phyloP scores from a whole-genome alignment of 805 yeast genomes.

The Nakazawaea wyomingensis region DNA sequence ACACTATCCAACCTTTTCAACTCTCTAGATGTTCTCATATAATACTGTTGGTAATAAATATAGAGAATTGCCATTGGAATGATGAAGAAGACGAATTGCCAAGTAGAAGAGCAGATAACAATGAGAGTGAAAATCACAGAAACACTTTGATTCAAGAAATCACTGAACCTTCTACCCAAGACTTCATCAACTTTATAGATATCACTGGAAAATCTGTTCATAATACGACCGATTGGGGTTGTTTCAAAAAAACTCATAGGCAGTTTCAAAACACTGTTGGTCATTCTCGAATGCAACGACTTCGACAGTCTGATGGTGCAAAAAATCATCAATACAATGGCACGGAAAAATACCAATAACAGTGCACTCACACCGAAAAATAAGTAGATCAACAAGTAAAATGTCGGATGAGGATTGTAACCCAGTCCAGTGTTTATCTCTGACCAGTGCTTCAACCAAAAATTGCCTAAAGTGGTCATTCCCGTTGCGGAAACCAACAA shows the following conservation, averaged over 20 bases:
- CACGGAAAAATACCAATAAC: conserved; percentile 54
- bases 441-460: conserved; percentile 70
- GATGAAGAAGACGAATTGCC: conserved; percentile 64
- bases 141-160: conserved; percentile 49
- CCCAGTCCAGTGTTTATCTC: conserved; percentile 74
- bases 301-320: conserved; percentile 46
- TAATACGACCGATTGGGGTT: conserved; percentile 78
- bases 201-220: conserved; percentile 79
- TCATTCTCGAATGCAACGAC: conserved; percentile 45
- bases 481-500: conserved; percentile 53
- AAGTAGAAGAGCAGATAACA: conserved; percentile 73
- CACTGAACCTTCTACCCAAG: conserved; percentile 57
- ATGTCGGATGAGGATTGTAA: conserved; percentile 64
- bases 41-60: conserved; percentile 61
- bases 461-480: conserved; percentile 41
- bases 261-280: conserved; percentile 54
- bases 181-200: conserved; percentile 72
- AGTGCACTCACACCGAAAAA: conserved; percentile 69
- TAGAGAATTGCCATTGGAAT: conserved; percentile 55
- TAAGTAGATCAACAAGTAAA: conserved; percentile 72
- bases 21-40: conserved; percentile 63
- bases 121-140: conserved; percentile 59
- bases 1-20: conserved; percentile 68
- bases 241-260: conserved; percentile 87
- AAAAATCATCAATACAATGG: conserved; percentile 64